Evolutionary conservation across 176 grass and related monocot species (phyloP), one percentile per base, ranked within the genome.

Genomic region (Lolium multiflorum): DNA sequence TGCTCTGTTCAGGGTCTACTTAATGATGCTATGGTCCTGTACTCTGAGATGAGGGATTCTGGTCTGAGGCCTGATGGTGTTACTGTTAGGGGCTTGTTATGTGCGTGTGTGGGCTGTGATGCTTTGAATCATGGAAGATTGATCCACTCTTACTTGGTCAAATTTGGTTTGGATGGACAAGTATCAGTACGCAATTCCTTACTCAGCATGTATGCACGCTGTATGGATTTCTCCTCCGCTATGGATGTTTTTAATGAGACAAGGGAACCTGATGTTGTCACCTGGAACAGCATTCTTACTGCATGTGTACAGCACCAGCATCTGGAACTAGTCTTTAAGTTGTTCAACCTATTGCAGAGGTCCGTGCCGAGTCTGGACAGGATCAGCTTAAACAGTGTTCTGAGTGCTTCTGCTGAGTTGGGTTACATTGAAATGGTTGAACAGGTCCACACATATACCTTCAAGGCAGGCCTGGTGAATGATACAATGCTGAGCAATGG

Each of bases 1-100:
- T 92, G 89, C 84, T 94, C 94, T 60, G 88, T 87, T 62, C 84
- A 91, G 71, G 93, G 96, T 48, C 88, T 91, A 9, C 81, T 92
- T 84, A 81, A 71, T 21, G 90, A 91, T 81, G 86, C 93, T 49
- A 56, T 92, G 43, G 60, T 35, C 51, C 86, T 92, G 28, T 89
- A 96, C 76, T 88, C 73, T 24, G 80, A 87, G 78, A 92, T 98
- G 96, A 94, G 94, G 84, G 22, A 78, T 38, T 85, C 71, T 86
- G 87, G 80, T 63, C 62, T 80, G 75, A 90, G n/a, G 63, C 93
- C 95, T 82, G 94, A 90, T 83, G 87, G 89, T 65, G 81, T 92
- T 73, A 92, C 93, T 57, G 35, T 96, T 72, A 98, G 90, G 82
- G 82, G 83, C 25, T 72, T 96, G 76, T 63, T 91, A 38, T 94